Conservation (phyloP, 2,329 filamentous ascomycete species). For the Orbilia javanica region DNA sequence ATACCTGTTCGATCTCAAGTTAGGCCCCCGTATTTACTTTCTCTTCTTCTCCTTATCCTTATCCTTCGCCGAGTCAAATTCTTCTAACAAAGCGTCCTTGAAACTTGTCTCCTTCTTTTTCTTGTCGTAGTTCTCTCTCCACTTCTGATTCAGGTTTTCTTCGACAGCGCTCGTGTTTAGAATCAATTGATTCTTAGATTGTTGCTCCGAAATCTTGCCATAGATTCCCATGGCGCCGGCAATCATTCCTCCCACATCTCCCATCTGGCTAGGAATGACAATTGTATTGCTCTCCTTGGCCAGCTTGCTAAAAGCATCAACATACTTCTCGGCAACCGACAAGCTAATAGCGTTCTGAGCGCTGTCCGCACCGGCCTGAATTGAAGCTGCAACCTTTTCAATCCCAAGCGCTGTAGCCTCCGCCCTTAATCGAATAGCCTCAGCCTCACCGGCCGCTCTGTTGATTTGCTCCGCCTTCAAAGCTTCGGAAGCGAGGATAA, state of each 20-base stretch:
- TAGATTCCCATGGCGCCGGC: slow-evolving; percentile 95
- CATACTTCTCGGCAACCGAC: slow-evolving; percentile 95
- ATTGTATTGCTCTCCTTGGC: slow-evolving; percentile 96
- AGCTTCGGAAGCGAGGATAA: slow-evolving; percentile 95
- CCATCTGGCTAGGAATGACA: slow-evolving; percentile 95
- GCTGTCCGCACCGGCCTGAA: slow-evolving; percentile 77
- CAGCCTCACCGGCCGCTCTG: slow-evolving; percentile 88
- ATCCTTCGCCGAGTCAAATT: slow-evolving; percentile 57
- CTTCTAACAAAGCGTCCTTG: slow-evolving; percentile 61
- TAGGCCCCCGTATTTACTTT: slow-evolving; percentile 26
- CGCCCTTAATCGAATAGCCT: slow-evolving; percentile 89
- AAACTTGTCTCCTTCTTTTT: slow-evolving; percentile 58
- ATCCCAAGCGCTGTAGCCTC: slow-evolving; percentile 88
- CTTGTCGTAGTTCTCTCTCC: slow-evolving; percentile 62
- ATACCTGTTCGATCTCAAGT: not conserved
- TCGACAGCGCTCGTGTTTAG: slow-evolving; percentile 71
- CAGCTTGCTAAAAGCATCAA: slow-evolving; percentile 91
- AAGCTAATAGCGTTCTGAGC: slow-evolving; percentile 88
- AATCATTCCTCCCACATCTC: slow-evolving; percentile 96
- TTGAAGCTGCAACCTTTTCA: slow-evolving; percentile 82
- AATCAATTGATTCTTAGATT: slow-evolving; percentile 71
- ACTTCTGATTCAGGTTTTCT: slow-evolving; percentile 62
- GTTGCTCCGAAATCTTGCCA: slow-evolving; percentile 87
- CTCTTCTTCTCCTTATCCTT: slow-evolving; percentile 56
- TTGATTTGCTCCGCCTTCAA: slow-evolving; percentile 93